Percentiles rank a stretch among this genome's conserved stretches.
phyloP scores from a whole-genome alignment of 129 eudicot genomes.

The Saposhnikovia divaricata region DNA sequence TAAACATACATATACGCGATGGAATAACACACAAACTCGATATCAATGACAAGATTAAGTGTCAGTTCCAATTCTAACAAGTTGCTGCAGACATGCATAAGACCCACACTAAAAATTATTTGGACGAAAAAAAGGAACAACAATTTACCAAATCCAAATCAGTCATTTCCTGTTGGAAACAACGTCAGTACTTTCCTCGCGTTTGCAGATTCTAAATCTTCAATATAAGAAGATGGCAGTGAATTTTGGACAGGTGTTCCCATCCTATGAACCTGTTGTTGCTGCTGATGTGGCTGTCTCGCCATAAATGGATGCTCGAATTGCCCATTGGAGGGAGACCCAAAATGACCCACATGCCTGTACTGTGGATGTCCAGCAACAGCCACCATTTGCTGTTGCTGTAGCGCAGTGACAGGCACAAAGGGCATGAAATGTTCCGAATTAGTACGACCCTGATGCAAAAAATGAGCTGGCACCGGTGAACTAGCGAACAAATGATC shows the following conservation, averaged over 20 bases:
- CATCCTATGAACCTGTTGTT: conserved; percentile 41
- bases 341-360: conserved; percentile 70
- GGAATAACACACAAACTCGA: conserved; percentile 3
- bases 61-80: background rate
- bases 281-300: conserved; percentile 40
- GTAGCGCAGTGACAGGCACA: conserved; percentile 42
- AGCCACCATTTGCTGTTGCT: conserved; percentile 49
- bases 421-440: conserved; percentile 59
- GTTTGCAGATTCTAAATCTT: conserved; percentile 65
- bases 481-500: conserved; percentile 85
- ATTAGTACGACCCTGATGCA: conserved; percentile 41
- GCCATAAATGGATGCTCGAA: conserved; percentile 56
- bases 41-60: background rate
- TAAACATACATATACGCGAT: background rate
- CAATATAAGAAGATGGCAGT: conserved; percentile 43
- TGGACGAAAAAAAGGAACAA: background rate
- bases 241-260: conserved; percentile 47
- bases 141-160: conserved; percentile 28
- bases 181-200: conserved; percentile 80
- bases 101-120: background rate
- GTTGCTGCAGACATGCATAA: background rate
- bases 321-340: conserved; percentile 61
- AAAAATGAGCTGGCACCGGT: conserved; percentile 88
- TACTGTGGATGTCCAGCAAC: conserved; percentile 38
- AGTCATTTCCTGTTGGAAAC: conserved; percentile 84